A percentile compares a stretch with the other conserved stretches of the same genome.
These are phyloP conservation scores for Magnolia kwangsiensis DNA, from an alignment of 164 flowering plant genomes.

Conservation along the genomic window DNA sequence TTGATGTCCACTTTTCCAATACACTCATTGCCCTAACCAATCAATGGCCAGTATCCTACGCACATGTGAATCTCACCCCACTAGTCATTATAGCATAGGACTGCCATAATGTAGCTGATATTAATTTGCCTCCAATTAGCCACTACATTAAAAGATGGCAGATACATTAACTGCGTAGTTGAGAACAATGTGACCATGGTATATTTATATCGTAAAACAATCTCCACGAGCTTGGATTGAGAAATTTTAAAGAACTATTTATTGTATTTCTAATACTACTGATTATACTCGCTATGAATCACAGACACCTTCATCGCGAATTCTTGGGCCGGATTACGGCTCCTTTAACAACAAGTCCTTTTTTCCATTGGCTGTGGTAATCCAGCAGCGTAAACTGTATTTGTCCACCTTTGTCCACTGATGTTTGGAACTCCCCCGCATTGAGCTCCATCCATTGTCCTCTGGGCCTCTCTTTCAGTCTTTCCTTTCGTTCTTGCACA, in stretches of 20 bases:
- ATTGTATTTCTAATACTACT: too few species aligned
- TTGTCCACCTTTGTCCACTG: conserved; percentile 28
- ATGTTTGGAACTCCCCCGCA: conserved; percentile 37
- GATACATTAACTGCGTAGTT: too few species aligned
- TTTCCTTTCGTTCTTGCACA: conserved; percentile 33
- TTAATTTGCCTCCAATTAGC: too few species aligned
- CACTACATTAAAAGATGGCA: too few species aligned
- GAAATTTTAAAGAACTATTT: not conserved
- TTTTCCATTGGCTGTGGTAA: conserved; percentile 57
- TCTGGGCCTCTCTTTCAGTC: conserved; percentile 28
- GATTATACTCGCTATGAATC: too few species aligned
- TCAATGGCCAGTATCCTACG: too few species aligned
- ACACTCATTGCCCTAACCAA: too few species aligned
- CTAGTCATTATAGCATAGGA: too few species aligned
- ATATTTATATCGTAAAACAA: not conserved
- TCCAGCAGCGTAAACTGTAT: conserved; percentile 48
- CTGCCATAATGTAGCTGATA: too few species aligned
- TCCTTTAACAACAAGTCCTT: conserved; percentile 56
- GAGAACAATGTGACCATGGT: too few species aligned
- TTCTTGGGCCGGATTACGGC: conserved; percentile 41
- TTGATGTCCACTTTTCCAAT: too few species aligned
- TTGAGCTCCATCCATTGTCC: conserved; percentile 45
- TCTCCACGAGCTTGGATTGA: not conserved
- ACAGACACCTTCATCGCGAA: not conserved
- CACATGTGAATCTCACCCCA: too few species aligned